Conservation (phyloP, 2,329 filamentous ascomycete genomes). For the Davidsoniella virescens region DNA sequence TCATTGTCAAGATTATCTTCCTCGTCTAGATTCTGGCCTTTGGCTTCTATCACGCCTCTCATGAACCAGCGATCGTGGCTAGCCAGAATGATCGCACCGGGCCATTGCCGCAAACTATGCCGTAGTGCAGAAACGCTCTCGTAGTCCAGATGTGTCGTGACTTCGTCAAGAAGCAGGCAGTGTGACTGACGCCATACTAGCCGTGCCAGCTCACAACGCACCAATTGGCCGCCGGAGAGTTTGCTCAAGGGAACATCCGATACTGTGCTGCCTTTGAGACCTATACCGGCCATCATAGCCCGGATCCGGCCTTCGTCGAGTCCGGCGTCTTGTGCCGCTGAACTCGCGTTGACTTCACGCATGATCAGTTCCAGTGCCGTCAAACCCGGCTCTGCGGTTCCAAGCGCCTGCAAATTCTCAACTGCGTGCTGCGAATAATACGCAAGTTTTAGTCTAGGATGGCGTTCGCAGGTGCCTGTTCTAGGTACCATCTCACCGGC, state of each 20-base stretch:
- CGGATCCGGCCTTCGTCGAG: too few species aligned
- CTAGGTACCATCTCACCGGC: slow-evolving; percentile 43
- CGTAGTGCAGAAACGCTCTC: slow-evolving; percentile 61
- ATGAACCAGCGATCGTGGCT: slow-evolving; percentile 76
- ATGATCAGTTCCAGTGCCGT: slow-evolving; percentile 37
- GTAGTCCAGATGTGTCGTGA: slow-evolving; percentile 73
- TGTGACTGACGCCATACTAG: slow-evolving; percentile 55
- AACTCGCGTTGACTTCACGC: too few species aligned
- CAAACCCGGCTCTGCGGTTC: slow-evolving; percentile 29
- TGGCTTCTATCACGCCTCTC: slow-evolving; percentile 53
- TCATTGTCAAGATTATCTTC: slow-evolving; percentile 22
- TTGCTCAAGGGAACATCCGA: slow-evolving; percentile 58
- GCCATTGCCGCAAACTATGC: slow-evolving; percentile 48
- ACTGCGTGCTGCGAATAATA: slow-evolving; percentile 73
- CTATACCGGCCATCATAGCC: too few species aligned
- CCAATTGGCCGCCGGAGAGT: slow-evolving; percentile 66
- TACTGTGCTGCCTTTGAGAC: slow-evolving; percentile 40
- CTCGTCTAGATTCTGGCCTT: slow-evolving; percentile 24
- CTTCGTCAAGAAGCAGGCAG: slow-evolving; percentile 61
- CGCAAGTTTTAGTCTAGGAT: slow-evolving; percentile 53
- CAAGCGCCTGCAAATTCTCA: slow-evolving; percentile 45
- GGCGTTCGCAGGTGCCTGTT: slow-evolving; percentile 44
- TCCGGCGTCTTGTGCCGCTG: too few species aligned
- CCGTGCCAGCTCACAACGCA: slow-evolving; percentile 46
- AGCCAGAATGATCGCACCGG: slow-evolving; percentile 60